Conservation (phyloP, 805 yeast genomes). For the Maudiozyma saulgeensis region DNA sequence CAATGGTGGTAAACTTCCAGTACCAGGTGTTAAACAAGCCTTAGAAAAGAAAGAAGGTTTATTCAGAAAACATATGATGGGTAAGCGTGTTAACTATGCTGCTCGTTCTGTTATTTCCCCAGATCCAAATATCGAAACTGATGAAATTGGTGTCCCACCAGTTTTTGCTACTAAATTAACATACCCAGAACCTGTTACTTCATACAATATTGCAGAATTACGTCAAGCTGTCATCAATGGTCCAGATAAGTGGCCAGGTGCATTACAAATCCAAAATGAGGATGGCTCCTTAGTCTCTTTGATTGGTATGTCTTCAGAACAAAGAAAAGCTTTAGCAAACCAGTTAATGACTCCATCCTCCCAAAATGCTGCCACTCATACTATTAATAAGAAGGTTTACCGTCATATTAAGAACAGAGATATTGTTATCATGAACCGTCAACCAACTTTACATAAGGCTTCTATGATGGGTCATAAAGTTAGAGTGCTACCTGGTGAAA, state of each 20-base stretch:
- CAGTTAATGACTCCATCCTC: constrained; percentile 83
- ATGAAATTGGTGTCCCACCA: constrained; percentile 98
- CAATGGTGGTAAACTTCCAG: constrained; percentile 55
- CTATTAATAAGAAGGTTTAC: constrained; percentile 81
- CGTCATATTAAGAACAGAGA: constrained; percentile 93
- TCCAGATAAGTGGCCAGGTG: constrained; percentile 98
- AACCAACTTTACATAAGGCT: constrained; percentile 97
- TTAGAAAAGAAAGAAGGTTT: constrained; percentile 97
- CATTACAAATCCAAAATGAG: constrained; percentile 89
- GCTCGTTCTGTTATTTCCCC: constrained; percentile 99
- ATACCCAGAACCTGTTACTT: constrained; percentile 96
- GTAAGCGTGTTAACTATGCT: constrained; percentile 97
- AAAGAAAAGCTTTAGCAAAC: constrained; percentile 89
- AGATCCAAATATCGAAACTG: constrained; percentile 95
- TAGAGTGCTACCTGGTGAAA: constrained; percentile 93
- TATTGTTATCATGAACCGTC: constrained; percentile 96
- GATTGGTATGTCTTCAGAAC: constrained; percentile 84
- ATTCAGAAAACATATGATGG: constrained; percentile 99
- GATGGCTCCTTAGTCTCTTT: constrained; percentile 79
- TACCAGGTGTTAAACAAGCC: constrained; percentile 96
- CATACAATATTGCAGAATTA: constrained; percentile 80
- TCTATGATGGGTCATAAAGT: constrained; percentile 99
- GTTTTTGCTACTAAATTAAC: constrained; percentile 93
- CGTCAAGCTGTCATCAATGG: constrained; percentile 96
- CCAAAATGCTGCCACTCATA: constrained; percentile 41